Percentiles rank a stretch among this genome's conserved stretches.
These are phyloP conservation scores for Ustilago trichophora DNA, from an alignment of 1,284 basidiomycete genomes.

Conservation along the genomic window DNA sequence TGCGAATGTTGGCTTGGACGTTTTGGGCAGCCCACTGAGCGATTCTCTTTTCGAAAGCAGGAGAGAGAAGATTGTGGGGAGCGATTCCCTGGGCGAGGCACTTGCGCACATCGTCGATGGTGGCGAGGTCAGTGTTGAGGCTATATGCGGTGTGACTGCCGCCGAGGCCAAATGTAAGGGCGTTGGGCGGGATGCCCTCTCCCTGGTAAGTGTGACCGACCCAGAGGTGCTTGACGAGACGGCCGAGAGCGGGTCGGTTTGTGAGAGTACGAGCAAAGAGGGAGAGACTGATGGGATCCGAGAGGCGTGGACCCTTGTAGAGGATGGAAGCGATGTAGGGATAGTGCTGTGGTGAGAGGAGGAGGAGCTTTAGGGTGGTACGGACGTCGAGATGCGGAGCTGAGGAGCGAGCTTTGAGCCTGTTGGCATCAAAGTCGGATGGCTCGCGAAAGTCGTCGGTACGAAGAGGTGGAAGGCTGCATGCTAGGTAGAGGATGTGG, in stretches of 20 bases:
- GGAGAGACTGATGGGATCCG: constrained; percentile 47
- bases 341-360: constrained; percentile 47
- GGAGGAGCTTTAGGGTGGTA: constrained; percentile 44
- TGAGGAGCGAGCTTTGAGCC: constrained; percentile 39
- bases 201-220: constrained; percentile 48
- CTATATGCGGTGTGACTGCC: constrained; percentile 38
- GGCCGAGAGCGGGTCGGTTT: constrained; percentile 45
- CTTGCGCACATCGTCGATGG: constrained; percentile 35
- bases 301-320: constrained; percentile 45
- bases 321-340: constrained; percentile 49
- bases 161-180: constrained; percentile 33
- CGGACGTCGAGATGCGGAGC: constrained; percentile 43
- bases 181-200: constrained; percentile 39
- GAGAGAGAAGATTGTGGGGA: constrained; percentile 36
- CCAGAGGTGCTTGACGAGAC: constrained; percentile 50
- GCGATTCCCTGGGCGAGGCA: constrained; percentile 35
- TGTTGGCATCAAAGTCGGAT: constrained; percentile 33
- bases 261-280: constrained; percentile 45
- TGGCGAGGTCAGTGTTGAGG: constrained; percentile 39
- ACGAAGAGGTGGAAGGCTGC: constrained; percentile 39
- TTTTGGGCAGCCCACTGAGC: constrained; percentile 48
- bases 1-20: constrained; percentile 43
- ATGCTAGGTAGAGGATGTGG: constrained; percentile 48
- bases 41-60: constrained; percentile 42
- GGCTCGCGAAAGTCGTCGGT: constrained; percentile 33